Evolutionary conservation across 768 basidiomycete species (phyloP), one percentile per base, ranked within the genome.

Genomic region (Mycena maculata): DNA sequence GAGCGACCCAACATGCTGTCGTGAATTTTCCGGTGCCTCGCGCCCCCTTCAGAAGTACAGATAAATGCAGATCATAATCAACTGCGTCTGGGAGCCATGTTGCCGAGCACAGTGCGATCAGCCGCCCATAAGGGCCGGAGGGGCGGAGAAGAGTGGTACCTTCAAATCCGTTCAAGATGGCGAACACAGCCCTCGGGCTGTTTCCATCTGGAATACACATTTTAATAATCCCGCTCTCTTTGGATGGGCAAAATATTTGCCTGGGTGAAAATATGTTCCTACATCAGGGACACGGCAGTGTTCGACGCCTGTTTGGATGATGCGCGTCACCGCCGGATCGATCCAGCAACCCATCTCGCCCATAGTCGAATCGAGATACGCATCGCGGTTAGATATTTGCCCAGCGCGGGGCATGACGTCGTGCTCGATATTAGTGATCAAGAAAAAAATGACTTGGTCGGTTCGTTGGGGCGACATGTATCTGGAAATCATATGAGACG

Each of bases 341-440:
- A 98, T 84, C 86, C 92, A 93, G 73, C 92, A 96, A 0, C 97
- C 97, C 20, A 96, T 75, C 71, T 93, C 88, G 6, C 92, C 93
- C 22, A 85, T 76, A 0, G 85, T 83, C 2, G 85, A 85, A 18
- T 88, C 87, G 25, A 85, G 80, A 69, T 88, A 86, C 8, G 86
- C 75, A 67, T 90, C 88, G 23, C 78, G 77, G 38, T 53, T 39
- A 6, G 62, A 53, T 44, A 75, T 65, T 22, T 69, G 63, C 67
- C 74, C 64, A 60, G 75, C 45, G 69, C 76, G 76, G 36, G 83
- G 72, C 8, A 88, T 75, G 0, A 88, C 79, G 56, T 89, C 88
- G 73, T 89, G 87, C 33, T 93, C 91, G 36, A 98, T 78, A 60
- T 91, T 87, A 16, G 93, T 92, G 53, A 98, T 83, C 61, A 88